These are phyloP conservation scores for Torulaspora quercuum DNA, from an alignment of 805 yeast species.

Conservation along the genomic window DNA sequence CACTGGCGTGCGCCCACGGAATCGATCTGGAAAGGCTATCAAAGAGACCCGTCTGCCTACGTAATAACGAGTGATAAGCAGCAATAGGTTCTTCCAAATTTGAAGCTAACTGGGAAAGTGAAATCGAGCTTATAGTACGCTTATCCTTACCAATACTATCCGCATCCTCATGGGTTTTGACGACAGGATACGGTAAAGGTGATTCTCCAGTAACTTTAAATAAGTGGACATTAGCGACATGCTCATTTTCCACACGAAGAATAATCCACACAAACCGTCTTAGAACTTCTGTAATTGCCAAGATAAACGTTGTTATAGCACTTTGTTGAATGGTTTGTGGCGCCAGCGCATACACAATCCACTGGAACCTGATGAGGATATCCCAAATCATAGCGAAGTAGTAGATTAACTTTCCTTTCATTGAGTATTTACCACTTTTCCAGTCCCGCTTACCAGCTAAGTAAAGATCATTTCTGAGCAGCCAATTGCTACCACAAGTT, in stretches of 20 bases:
- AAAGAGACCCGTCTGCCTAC: slow-evolving; percentile 29
- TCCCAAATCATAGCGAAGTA: slow-evolving; percentile 73
- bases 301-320: slow-evolving; percentile 76
- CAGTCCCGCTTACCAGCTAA: slow-evolving; percentile 45
- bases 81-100: slow-evolving; percentile 22
- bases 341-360: slow-evolving; percentile 86
- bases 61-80: slow-evolving; percentile 24
- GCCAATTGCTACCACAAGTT: slow-evolving; percentile 50
- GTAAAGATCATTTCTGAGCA: slow-evolving; percentile 70
- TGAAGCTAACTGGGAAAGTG: slow-evolving; percentile 10
- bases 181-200: slow-evolving; percentile 68
- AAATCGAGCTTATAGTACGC: slow-evolving; percentile 6
- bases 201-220: slow-evolving; percentile 86
- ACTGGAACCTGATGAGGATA: slow-evolving; percentile 75
- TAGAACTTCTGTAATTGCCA: slow-evolving; percentile 76
- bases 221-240: slow-evolving; percentile 80
- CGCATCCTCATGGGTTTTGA: slow-evolving; percentile 14
- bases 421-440: slow-evolving; percentile 34
- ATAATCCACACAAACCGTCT: slow-evolving; percentile 88
- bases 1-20: slow-evolving; percentile 77
- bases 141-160: slow-evolving; percentile 5
- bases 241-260: slow-evolving; percentile 95
- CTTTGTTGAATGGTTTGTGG: slow-evolving; percentile 77
- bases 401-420: slow-evolving; percentile 46
- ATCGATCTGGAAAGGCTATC: slow-evolving; percentile 43